Base-by-base conservation (phyloP, 176 grass and related monocot genomes). In the Puccinellia tenuiflora region DNA sequence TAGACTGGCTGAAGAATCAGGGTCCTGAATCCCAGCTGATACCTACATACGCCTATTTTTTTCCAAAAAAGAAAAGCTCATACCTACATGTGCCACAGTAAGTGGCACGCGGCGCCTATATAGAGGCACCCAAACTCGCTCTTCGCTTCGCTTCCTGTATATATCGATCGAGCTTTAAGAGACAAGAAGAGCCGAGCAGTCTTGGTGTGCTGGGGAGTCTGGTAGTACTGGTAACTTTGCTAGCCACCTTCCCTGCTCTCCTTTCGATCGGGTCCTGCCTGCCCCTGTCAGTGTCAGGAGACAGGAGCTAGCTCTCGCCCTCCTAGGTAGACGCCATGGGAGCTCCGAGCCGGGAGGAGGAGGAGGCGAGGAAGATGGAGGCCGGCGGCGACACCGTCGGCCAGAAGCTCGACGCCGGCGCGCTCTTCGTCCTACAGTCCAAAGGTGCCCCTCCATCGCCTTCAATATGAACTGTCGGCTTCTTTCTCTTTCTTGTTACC, bases 341-440 rank as follows among this genome's bases (percentile, higher is more conserved):
- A 72, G 79, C 79, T 5, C 25, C 65, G 37, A 52, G 57, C 85
- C 9, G 68, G 73, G 86, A 88, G 25, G 80, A 76, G 52, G 84
- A 88, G 89, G 87, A 80, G 79, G 85, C 89, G 50, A 89, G 13
- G 90, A 84, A 72, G 84, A 69, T 90, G 65, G 81, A 86, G 88
- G 88, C 84, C 69, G 94, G 68, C 52, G 75, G 10, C 53, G 79
- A 80, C 79, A 85, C 55, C 66, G 68, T 69, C 28, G 81, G 85
- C 10, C 79, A 83, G 81, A 90, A 92, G 80, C 87, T 94, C 42
- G 95, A 97, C 83, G 95, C 95, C 62, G 95, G 95, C 68, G 95
- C 95, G 46, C 88, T 92, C 34, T 97, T 97, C 75, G 95, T 97
- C 54, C 95, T 97, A 33, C 84, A 94, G 51, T 97, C 95, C 68